Evolutionary conservation across 1,284 basidiomycete species (phyloP).

Genomic region (Malassezia vespertilionis): DNA sequence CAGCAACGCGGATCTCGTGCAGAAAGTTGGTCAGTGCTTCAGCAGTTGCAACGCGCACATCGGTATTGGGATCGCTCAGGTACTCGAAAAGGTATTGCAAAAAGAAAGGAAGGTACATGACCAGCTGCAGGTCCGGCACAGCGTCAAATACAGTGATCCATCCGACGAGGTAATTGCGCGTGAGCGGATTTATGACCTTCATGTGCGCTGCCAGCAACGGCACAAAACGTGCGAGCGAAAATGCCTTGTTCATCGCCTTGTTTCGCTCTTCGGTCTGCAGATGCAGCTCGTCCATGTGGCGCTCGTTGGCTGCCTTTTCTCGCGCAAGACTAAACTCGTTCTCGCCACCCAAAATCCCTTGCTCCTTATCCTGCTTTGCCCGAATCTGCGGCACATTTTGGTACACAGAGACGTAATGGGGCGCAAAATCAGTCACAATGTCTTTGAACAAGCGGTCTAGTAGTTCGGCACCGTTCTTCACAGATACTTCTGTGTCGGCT

Average conservation of each 20-base stretch:
- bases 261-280: conserved; percentile 19
- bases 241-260: conserved; percentile 51
- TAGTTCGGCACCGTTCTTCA: conserved; percentile 98
- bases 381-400: conserved; percentile 53
- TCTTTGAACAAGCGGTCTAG: conserved; percentile 93
- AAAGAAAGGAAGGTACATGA: conserved; percentile 86
- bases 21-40: conserved; percentile 83
- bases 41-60: conserved; percentile 84
- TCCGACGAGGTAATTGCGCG: conserved; percentile 84
- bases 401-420: conserved; percentile 82
- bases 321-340: conserved; percentile 41
- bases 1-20: conserved; percentile 57
- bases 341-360: conserved; percentile 24
- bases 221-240: conserved; percentile 87
- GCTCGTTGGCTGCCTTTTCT: conserved; percentile 31
- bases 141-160: conserved; percentile 96
- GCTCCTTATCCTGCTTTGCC: conserved; percentile 54
- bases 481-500: conserved; percentile 87
- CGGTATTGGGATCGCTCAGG: conserved; percentile 84
- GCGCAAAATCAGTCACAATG: conserved; percentile 90
- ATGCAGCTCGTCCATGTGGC: conserved; percentile 9
- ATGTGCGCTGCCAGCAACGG: conserved; percentile 86
- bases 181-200: conserved; percentile 88
- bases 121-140: conserved; percentile 87
- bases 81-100: conserved; percentile 81